phyloP scores from a whole-genome alignment of 1,284 basidiomycete genomes.

The Inonotus hispidus region DNA sequence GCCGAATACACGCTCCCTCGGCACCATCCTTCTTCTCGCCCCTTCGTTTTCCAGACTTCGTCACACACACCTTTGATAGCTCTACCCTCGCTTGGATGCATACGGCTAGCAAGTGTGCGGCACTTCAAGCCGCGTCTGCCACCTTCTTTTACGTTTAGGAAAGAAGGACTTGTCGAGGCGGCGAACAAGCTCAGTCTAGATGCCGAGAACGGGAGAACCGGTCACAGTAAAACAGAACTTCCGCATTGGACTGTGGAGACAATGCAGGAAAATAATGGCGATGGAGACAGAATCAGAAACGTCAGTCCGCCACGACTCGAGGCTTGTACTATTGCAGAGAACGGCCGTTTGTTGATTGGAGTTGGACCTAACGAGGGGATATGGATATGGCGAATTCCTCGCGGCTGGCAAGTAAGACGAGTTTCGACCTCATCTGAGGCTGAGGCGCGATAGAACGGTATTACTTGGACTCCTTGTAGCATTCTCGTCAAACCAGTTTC shows the following conservation, averaged over 20 bases:
- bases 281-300: neutral
- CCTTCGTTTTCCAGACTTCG: conserved; percentile 40
- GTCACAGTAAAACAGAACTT: conserved; percentile 4
- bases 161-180: conserved; percentile 20
- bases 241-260: conserved; percentile 11
- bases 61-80: conserved; percentile 48
- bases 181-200: conserved; percentile 21
- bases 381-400: conserved; percentile 17
- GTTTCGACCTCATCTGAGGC: neutral
- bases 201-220: conserved; percentile 22
- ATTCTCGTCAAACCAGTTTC: neutral
- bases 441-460: neutral
- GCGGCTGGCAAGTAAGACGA: conserved; percentile 5
- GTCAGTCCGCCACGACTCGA: conserved; percentile 1
- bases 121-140: conserved; percentile 37
- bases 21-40: conserved; percentile 33
- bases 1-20: conserved; percentile 38
- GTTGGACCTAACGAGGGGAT: conserved; percentile 18
- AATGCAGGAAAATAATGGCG: neutral
- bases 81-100: conserved; percentile 36
- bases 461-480: neutral
- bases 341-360: conserved; percentile 13
- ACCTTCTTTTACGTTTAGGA: conserved; percentile 23
- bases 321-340: conserved; percentile 15
- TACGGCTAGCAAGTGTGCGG: conserved; percentile 44